A percentile compares a stretch with the other conserved stretches of the same genome.
Evolutionary conservation across 2,329 filamentous ascomycete genomes (phyloP).

Genomic region (Pseudocercospora ulei): DNA sequence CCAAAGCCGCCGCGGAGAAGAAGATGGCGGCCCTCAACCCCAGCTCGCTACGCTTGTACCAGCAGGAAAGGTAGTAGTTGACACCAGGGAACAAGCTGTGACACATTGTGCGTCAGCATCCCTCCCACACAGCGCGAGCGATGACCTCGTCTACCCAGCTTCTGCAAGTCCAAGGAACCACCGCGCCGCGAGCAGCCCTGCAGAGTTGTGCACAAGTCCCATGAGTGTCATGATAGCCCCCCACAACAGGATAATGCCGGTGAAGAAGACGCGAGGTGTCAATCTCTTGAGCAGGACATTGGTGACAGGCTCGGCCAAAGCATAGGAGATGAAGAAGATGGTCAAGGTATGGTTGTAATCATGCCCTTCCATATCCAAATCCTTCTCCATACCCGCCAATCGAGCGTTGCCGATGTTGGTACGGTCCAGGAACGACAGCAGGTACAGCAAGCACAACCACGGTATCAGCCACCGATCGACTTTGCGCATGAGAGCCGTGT

Average conservation of each 20-base stretch:
- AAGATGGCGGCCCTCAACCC: slow-evolving; percentile 59
- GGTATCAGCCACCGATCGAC: slow-evolving; percentile 47
- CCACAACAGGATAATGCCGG: slow-evolving; percentile 67
- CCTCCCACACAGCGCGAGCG: background rate
- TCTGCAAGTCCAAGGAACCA: slow-evolving; percentile 32
- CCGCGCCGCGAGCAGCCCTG: slow-evolving; percentile 27
- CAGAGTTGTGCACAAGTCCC: slow-evolving; percentile 26
- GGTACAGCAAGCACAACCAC: slow-evolving; percentile 47
- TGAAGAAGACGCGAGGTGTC: slow-evolving; percentile 61
- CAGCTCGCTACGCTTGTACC: slow-evolving; percentile 72
- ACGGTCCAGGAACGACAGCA: slow-evolving; percentile 51
- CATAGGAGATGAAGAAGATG: slow-evolving; percentile 81
- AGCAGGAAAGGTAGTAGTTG: slow-evolving; percentile 72
- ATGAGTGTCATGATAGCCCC: slow-evolving; percentile 37
- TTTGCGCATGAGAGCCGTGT: slow-evolving; percentile 43
- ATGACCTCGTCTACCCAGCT: slow-evolving; percentile 12
- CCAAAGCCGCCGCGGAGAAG: slow-evolving; percentile 71
- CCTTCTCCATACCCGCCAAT: slow-evolving; percentile 47
- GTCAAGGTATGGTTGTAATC: slow-evolving; percentile 68
- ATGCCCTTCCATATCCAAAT: slow-evolving; percentile 53
- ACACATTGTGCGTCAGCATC: background rate
- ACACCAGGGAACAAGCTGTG: slow-evolving; percentile 54
- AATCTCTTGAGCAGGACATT: slow-evolving; percentile 69
- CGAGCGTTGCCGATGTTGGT: slow-evolving; percentile 49
- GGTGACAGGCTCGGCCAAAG: slow-evolving; percentile 66